Evolutionary conservation across 495 filamentous ascomycete species (phyloP), one percentile per base, ranked within the genome.

Genomic region (Lepraria neglecta): DNA sequence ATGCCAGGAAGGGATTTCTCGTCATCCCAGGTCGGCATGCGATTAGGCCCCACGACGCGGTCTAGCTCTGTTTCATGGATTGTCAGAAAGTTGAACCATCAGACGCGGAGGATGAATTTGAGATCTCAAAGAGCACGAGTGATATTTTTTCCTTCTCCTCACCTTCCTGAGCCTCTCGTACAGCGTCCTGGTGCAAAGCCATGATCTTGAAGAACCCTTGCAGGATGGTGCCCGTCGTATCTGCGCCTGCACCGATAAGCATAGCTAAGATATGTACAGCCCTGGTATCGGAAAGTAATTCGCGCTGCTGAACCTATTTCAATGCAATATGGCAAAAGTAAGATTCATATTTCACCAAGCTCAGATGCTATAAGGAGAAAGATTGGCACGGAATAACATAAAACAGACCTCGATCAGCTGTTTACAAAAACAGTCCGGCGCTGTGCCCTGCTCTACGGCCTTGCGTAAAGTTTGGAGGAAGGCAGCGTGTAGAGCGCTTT

Each of bases 231-330:
- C 48, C 59, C 3, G 69, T 74, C 7, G 71, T 71, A 33, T 73
- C 71, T 3, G 63, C 60, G 4, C 71, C 71, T 15, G 69, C 71
- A 44, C 69, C 71, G n/a, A 74, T 64, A 43, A 74, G 46, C 7
- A 68, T 68, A 30, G 70, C 66, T 38, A 64, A 24, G 53, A 67
- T 64, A 53, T 70, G 65, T 19, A 67, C 68, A 4, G 68, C 67
- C 12, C 56, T 54, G 14, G 65, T 57, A 24, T 73, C 70, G 58
- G 68, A 64, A 45, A 73, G 61, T 15, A 64, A 64, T 46, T 63
- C 58, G 17, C 67, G 67, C 27, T 61, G 55, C 21, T 68, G 68
- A 52, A 68, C 56, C 42, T 64, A 59, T 60, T 31, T 69, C 66
- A 15, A 68, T 64, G 54, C 56, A 63, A 30, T 31, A 19, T 33